Conservation (phyloP, 352 stramenopile genomes). For the Blastocystis sp. region DNA sequence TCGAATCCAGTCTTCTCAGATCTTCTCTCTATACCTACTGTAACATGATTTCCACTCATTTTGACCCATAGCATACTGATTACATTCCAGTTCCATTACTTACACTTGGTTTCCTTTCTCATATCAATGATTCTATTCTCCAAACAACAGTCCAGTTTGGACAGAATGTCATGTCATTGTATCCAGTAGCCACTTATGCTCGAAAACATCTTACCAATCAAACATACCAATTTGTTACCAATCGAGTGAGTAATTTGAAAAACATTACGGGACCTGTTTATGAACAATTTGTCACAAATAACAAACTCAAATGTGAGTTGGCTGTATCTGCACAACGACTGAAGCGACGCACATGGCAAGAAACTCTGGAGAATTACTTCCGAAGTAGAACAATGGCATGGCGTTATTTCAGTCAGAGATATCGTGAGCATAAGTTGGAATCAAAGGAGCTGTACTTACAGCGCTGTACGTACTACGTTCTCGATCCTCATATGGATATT, state of each 20-base stretch:
- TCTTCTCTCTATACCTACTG: neutral
- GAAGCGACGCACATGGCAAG: neutral
- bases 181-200: neutral
- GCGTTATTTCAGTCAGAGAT: neutral
- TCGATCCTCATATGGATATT: constrained; percentile 33
- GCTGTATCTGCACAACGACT: neutral
- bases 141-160: neutral
- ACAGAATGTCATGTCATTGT: neutral
- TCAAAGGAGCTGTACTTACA: neutral
- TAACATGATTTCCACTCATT: neutral
- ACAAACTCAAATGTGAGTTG: neutral
- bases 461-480: constrained; percentile 14
- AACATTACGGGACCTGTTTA: neutral
- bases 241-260: neutral
- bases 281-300: neutral
- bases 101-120: neutral
- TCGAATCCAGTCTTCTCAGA: neutral
- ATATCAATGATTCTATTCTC: neutral
- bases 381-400: neutral
- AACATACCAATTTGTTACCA: neutral
- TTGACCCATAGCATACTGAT: neutral
- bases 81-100: neutral
- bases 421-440: neutral
- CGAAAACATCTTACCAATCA: neutral
- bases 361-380: neutral